Evolutionary conservation across 345 rosid species (phyloP).

Genomic region (Syzygium grande): DNA sequence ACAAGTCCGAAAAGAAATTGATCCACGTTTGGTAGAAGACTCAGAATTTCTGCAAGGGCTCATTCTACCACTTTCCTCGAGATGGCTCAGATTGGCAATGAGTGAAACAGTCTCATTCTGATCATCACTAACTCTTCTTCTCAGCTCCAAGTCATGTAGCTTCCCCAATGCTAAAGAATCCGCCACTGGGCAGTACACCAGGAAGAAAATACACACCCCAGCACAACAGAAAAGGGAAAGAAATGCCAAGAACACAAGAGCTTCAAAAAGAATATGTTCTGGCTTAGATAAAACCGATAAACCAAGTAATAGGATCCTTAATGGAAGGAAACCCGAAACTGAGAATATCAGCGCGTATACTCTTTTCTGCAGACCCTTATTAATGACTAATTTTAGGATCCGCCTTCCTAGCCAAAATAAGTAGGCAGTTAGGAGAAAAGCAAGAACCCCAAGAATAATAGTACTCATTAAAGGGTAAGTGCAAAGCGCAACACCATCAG

Average conservation of each 20-base stretch:
- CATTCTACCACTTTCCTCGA: slow-evolving; percentile 31
- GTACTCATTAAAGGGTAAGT: slow-evolving; percentile 88
- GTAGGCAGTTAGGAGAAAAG: slow-evolving; percentile 54
- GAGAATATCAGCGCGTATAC: slow-evolving; percentile 76
- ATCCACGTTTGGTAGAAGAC: slow-evolving; percentile 51
- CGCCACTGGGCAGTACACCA: slow-evolving; percentile 81
- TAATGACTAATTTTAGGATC: slow-evolving; percentile 79
- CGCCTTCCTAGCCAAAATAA: slow-evolving; percentile 90
- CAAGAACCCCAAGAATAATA: slow-evolving; percentile 73
- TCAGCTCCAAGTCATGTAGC: slow-evolving; percentile 49
- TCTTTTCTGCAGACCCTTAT: slow-evolving; percentile 87
- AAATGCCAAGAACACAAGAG: slow-evolving; percentile 72
- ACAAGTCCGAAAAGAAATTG: slow-evolving; percentile 48
- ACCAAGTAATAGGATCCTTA: slow-evolving; percentile 80
- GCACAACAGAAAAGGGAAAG: slow-evolving; percentile 64
- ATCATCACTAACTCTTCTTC: slow-evolving; percentile 39
- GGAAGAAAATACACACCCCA: slow-evolving; percentile 69
- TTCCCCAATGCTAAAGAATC: slow-evolving; percentile 87
- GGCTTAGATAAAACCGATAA: slow-evolving; percentile 68
- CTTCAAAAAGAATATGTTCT: slow-evolving; percentile 65
- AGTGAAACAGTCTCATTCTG: slow-evolving; percentile 51
- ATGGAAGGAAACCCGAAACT: slow-evolving; percentile 73
- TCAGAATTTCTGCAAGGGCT: slow-evolving; percentile 54
- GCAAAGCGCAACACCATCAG: slow-evolving; percentile 47
- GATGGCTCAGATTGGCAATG: slow-evolving; percentile 39